phyloP scores from a whole-genome alignment of 1,284 basidiomycete species.

The Malassezia brasiliensis region DNA sequence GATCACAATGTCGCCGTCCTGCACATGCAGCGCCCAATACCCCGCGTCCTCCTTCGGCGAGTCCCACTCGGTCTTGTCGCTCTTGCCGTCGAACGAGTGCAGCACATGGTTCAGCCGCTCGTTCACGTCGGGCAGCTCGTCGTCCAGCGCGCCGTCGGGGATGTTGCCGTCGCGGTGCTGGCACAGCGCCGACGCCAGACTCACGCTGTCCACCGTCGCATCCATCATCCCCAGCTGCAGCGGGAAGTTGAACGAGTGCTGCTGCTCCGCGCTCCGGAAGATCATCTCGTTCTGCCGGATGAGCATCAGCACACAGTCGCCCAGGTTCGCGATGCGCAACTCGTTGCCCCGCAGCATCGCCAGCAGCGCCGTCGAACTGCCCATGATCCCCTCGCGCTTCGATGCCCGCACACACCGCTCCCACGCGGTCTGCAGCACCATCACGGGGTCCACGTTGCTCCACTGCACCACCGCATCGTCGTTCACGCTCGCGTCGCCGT shows the following conservation, averaged over 20 bases:
- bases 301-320: conserved; percentile 73
- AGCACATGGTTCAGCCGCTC: conserved; percentile 23
- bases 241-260: conserved; percentile 89
- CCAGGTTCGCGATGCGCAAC: conserved; percentile 78
- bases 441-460: conserved; percentile 51
- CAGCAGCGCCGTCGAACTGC: conserved; percentile 55
- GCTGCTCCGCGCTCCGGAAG: conserved; percentile 87
- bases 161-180: conserved; percentile 28
- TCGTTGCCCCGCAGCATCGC: conserved; percentile 61
- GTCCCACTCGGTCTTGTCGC: conserved; percentile 34
- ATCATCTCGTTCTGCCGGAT: conserved; percentile 67
- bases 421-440: conserved; percentile 56
- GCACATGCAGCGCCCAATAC: conserved; percentile 63
- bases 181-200: conserved; percentile 39
- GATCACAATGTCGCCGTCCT: conserved; percentile 76
- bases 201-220: conserved; percentile 59
- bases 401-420: conserved; percentile 51
- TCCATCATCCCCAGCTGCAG: conserved; percentile 70
- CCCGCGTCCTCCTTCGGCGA: conserved; percentile 57
- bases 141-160: conserved; percentile 29
- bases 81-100: conserved; percentile 11
- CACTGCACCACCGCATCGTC: conserved; percentile 23
- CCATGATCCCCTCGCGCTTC: conserved; percentile 53
- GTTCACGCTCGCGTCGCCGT: background rate
- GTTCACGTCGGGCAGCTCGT: conserved; percentile 26